phyloP scores from a whole-genome alignment of 371 early-diverging fungal species.

The Entomophthora muscae region DNA sequence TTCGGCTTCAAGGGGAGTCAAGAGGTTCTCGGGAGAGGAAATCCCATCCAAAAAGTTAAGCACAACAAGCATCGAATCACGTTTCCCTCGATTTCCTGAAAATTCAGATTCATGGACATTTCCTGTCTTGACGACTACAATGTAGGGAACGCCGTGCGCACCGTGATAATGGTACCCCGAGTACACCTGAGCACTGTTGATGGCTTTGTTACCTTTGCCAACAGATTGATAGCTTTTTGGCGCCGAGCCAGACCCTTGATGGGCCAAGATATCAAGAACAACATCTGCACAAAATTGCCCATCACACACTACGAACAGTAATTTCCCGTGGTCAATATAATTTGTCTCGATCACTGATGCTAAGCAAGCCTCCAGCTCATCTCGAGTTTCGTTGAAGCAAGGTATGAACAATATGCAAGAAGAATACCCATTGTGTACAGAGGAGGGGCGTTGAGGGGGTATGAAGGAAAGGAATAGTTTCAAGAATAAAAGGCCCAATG shows the following conservation, averaged over 20 bases:
- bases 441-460: background rate
- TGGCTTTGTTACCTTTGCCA: slow-evolving; percentile 70
- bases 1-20: slow-evolving; percentile 82
- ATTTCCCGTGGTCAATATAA: slow-evolving; percentile 5
- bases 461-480: background rate
- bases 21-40: slow-evolving; percentile 61
- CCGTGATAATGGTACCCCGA: slow-evolving; percentile 84
- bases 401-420: background rate
- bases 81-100: slow-evolving; percentile 95
- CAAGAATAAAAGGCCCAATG: background rate
- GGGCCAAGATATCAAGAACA: slow-evolving; percentile 83
- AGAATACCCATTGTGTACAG: background rate
- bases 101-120: slow-evolving; percentile 47
- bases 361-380: background rate
- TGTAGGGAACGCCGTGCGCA: slow-evolving; percentile 79
- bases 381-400: slow-evolving; percentile 6
- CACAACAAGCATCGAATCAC: slow-evolving; percentile 95
- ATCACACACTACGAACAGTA: slow-evolving; percentile 4
- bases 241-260: slow-evolving; percentile 33
- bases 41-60: slow-evolving; percentile 97
- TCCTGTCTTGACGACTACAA: slow-evolving; percentile 92
- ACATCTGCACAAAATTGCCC: background rate
- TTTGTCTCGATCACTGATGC: background rate
- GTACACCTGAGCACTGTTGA: slow-evolving; percentile 95
- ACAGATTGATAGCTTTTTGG: slow-evolving; percentile 80